phyloP scores from a whole-genome alignment of 2,329 filamentous ascomycete genomes.

The Diplodia seriata region DNA sequence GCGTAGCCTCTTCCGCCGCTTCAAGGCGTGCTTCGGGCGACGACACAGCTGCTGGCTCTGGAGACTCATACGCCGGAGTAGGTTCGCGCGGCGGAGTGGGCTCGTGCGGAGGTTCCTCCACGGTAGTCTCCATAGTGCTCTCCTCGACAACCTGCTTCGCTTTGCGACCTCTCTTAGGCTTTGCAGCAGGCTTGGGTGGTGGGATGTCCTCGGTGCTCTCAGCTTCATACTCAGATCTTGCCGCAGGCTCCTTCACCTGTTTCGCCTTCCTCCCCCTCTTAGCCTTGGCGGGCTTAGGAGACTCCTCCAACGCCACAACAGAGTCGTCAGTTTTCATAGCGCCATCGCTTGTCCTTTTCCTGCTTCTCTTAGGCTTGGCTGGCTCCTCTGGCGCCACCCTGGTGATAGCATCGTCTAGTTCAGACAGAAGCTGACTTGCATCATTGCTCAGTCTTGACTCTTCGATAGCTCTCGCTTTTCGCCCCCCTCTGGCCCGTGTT shows the following conservation, averaged over 20 bases:
- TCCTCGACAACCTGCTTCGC: slow-evolving; percentile 34
- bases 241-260: slow-evolving; percentile 30
- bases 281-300: slow-evolving; percentile 31
- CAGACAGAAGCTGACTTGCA: slow-evolving; percentile 40
- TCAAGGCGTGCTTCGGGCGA: not conserved
- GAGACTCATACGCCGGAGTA: slow-evolving; percentile 3
- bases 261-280: slow-evolving; percentile 34
- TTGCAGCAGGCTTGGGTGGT: slow-evolving; percentile 34
- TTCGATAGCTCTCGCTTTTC: slow-evolving; percentile 16
- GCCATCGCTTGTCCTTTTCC: slow-evolving; percentile 50
- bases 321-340: slow-evolving; percentile 38
- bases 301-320: slow-evolving; percentile 35
- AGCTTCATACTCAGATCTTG: not conserved
- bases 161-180: slow-evolving; percentile 36
- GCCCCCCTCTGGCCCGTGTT: slow-evolving; percentile 14
- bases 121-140: slow-evolving; percentile 12
- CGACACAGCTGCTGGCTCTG: not conserved
- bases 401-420: slow-evolving; percentile 36
- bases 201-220: not conserved
- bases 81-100: slow-evolving; percentile 1
- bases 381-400: slow-evolving; percentile 31
- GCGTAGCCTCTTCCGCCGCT: not conserved
- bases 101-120: not conserved
- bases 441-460: slow-evolving; percentile 33
- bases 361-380: slow-evolving; percentile 39